Evolutionary conservation across 1,139 yeast genomes (phyloP).

Genomic region (Magnusiomyces ingens): DNA sequence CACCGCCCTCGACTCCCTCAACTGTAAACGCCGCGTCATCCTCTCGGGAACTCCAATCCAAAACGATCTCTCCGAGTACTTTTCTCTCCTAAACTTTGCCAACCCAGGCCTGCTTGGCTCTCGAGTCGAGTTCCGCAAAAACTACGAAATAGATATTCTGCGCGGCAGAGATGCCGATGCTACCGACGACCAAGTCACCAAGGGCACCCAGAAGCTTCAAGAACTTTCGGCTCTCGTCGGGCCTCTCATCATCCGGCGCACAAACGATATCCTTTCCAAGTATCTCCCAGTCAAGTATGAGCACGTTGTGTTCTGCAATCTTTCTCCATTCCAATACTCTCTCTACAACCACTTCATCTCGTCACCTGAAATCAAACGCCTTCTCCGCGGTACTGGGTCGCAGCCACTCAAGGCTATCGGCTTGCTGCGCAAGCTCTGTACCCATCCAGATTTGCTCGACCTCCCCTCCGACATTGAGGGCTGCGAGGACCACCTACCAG

Average conservation of each 20-base stretch:
- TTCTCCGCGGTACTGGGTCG: conserved; percentile 64
- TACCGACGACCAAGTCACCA: conserved; percentile 63
- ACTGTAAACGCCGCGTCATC: conserved; percentile 83
- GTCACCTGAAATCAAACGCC: conserved; percentile 68
- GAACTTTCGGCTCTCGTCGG: conserved; percentile 76
- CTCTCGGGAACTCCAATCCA: conserved; percentile 97
- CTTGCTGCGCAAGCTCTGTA: conserved; percentile 78
- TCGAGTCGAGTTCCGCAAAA: conserved; percentile 73
- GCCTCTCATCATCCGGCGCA: conserved; percentile 86
- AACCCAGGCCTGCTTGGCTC: conserved; percentile 92
- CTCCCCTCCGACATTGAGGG: conserved; percentile 75
- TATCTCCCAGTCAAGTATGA: conserved; percentile 93
- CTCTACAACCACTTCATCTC: conserved; percentile 71
- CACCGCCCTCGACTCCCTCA: conserved; percentile 74
- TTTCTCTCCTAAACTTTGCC: conserved; percentile 83
- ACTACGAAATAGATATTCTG: conserved; percentile 73
- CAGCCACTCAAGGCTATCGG: conserved; percentile 92
- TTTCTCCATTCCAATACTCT: conserved; percentile 68
- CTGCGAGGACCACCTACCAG: conserved; percentile 58
- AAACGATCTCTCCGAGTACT: conserved; percentile 91
- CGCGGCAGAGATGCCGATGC: conserved; percentile 90
- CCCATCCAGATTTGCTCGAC: conserved; percentile 80
- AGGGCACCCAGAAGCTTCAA: conserved; percentile 64
- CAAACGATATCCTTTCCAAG: conserved; percentile 89
- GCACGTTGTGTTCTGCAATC: conserved; percentile 83